phyloP scores from a whole-genome alignment of 2,329 filamentous ascomycete genomes.

The Fusarium beomiforme region DNA sequence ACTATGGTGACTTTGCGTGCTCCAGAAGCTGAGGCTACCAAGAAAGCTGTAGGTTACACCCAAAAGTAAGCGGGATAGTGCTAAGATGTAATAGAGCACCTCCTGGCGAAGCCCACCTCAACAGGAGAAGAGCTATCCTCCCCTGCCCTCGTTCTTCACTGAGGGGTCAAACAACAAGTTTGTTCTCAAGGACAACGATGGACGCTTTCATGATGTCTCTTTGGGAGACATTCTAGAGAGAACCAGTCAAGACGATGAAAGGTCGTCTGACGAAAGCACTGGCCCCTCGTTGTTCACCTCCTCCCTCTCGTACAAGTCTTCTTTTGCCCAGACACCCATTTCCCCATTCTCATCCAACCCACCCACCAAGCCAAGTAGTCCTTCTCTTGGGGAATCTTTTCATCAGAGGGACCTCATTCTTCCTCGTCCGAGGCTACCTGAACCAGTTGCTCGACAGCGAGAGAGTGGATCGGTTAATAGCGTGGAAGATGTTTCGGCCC shows the following conservation, averaged over 20 bases:
- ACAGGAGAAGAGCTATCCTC: neutral
- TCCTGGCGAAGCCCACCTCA: neutral
- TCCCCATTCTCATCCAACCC: neutral
- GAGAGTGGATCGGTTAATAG: conserved; percentile 7
- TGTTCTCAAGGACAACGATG: neutral
- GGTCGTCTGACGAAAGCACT: conserved; percentile 15
- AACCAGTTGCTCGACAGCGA: neutral
- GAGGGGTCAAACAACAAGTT: neutral
- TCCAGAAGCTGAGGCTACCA: neutral
- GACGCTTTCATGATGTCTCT: neutral
- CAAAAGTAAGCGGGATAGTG: fast-evolving
- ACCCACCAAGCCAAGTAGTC: neutral
- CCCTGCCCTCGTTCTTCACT: conserved; percentile 5
- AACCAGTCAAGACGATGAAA: conserved; percentile 1
- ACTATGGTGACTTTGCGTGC: conserved; percentile 2
- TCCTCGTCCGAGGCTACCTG: conserved; percentile 5
- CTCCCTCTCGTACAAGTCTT: conserved; percentile 26
- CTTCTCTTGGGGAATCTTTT: neutral
- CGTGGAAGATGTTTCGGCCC: neutral
- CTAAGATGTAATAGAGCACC: conserved; percentile 7
- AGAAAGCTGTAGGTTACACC: neutral
- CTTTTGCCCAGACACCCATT: conserved; percentile 23
- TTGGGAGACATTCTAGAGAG: neutral
- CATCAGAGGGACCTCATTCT: neutral
- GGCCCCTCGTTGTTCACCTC: conserved; percentile 11